Base-by-base conservation (phyloP, 768 basidiomycete species). In the Calvatia gigantea region DNA sequence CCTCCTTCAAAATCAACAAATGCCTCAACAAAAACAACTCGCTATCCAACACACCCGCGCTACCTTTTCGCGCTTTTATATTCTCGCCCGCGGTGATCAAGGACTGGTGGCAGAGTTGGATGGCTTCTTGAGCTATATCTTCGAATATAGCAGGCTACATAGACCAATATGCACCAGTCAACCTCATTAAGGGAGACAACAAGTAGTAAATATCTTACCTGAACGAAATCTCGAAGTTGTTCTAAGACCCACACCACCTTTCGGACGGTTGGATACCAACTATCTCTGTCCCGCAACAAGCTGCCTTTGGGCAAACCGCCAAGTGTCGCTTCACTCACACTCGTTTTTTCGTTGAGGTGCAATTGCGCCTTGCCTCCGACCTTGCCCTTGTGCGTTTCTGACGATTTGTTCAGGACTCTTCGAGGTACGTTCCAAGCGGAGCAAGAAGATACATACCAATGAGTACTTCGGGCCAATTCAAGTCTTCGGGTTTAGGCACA, bases 101-200 rank as follows among this genome's bases (percentile, higher is more conserved):
- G 0, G 95, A 96, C 56, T 87, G 80, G 32, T 87, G 83, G 67
- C 94, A 96, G 3, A 93, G 74, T 11, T 80, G 77, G 29, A 97
- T 79, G 0, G 95, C 92, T 71, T 98, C 95, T 71, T 94, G 91
- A 0, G 96, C 94, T 37, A 98, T 90, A 67, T 99, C 97, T 62
- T 94, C 90, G 56, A 97, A 99, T 56, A 98, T 95, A 1, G 85
- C 87, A n/a, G 91, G 86, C 94, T 98, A 56, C 5, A 31, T 8
- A 39, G n/a, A n/a, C n/a, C n/a, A n/a, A n/a, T n/a, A n/a, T n/a
- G n/a, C n/a, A n/a, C n/a, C n/a, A n/a, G n/a, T n/a, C n/a, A 23
- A 14, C 6, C 55, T 31, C 2, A 41, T n/a, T 11, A 48, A 33
- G 8, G 19, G 2, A 27, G 19, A 14, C n/a, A 23, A 56, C 17